Evolutionary conservation across 2,329 filamentous ascomycete species (phyloP), one percentile per base, ranked within the genome.

Genomic region (Exophiala dermatitidis): DNA sequence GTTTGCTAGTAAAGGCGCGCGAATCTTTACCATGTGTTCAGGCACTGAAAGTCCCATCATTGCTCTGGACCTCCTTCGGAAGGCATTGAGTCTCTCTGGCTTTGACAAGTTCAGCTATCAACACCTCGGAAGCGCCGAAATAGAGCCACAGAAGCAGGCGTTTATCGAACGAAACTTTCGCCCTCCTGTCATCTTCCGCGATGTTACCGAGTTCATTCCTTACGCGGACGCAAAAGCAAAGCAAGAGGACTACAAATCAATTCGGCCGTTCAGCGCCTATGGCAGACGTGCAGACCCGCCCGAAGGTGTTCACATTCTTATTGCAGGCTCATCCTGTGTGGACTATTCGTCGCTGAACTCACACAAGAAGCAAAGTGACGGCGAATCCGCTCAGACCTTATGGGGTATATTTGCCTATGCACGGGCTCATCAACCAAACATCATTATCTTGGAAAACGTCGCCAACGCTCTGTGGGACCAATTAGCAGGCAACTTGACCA

Each of bases 401-500:
- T 71, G 74, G 37, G 80, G 78, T 0, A 76, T 86, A n/a, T 63
- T 83, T 4, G 64, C 68, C 0, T 88, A 87, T 59, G 74, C 76
- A 0, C 67, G 72, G 19, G 69, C 68, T 1, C 77, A 78, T 49
- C 72, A 76, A 0, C 86, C 86, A 0, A 75, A 74, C 1, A 71
- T 90, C 7, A 73, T 89, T 5, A 74, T 91, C 8, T 67, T 90
- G 2, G 88, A 91, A 66, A 91, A 93, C 62, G 84, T 91, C 1
- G 66, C 64, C 1, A 67, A 62, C 5, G 81, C 81, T 0, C 79
- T 81, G 0, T 91, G 85, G 83, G 51, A 69, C 0, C 62, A 72
- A 3, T 76, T 82, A 34, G 67, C 70, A n/a, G 53, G 62, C 0
- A 61, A 69, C 5, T 82, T 77, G 65, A 54, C 69, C 1, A 63